Percentiles rank a stretch among this genome's conserved stretches.
Evolutionary conservation across 352 stramenopile species (phyloP).

Genomic region (Aphanomyces euteiches): DNA sequence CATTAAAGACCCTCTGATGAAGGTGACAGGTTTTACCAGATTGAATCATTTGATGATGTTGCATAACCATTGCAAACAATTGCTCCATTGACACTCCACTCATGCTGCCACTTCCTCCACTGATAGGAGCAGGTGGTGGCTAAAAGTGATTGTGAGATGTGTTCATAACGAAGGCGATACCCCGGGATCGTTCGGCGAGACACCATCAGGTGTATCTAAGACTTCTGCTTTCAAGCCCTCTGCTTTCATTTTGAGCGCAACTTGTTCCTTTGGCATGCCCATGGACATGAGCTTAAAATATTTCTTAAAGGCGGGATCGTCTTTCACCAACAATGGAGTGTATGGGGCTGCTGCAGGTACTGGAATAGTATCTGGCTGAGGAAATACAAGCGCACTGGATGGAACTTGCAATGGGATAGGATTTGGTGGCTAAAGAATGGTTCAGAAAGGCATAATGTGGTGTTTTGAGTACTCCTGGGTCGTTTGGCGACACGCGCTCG

Average conservation of each 20-base stretch:
- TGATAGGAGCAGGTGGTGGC: conserved; percentile 36
- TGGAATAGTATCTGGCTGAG: conserved; percentile 4
- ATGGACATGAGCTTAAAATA: conserved; percentile 81
- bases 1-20: no score
- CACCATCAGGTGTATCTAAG: conserved; percentile 63
- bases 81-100: conserved; percentile 78
- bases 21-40: conserved; percentile 43
- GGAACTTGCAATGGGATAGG: no score
- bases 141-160: conserved; percentile 29
- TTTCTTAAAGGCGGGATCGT: conserved; percentile 69
- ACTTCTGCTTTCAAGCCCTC: conserved; percentile 59
- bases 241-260: conserved; percentile 78
- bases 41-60: conserved; percentile 85
- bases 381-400: background rate
- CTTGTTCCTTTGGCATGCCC: conserved; percentile 78
- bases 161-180: conserved; percentile 33
- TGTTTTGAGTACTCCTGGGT: conserved; percentile 49
- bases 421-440: no score
- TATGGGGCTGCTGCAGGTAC: conserved; percentile 41
- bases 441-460: background rate
- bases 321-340: conserved; percentile 63
- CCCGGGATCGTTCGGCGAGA: conserved; percentile 75
- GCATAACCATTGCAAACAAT: conserved; percentile 82
- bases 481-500: conserved; percentile 65
- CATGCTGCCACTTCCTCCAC: conserved; percentile 28